Evolutionary conservation across 306 rosid genomes (phyloP), one percentile per base, ranked within the genome.

Genomic region (Amphicarpaea edgeworthii): DNA sequence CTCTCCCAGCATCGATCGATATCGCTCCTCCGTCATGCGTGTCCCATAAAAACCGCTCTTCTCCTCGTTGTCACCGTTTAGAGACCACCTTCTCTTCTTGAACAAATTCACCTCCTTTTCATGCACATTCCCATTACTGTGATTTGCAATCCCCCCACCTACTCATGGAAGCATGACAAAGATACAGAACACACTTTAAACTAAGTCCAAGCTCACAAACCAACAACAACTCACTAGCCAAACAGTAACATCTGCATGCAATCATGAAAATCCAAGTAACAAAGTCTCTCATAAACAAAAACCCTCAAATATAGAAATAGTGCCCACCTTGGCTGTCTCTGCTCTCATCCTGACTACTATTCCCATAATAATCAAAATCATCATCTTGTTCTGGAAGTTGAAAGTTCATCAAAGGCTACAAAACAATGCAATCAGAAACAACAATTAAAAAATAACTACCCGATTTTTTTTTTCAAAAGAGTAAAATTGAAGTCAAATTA

Each of bases 321-420:
- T 68, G 83, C 83, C 83, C 82, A 90, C 99, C 96, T 90, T 87
- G 96, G 83, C 87, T 92, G 78, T 85, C 92, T 87, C 96, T 90
- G 91, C 99, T 96, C 90, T 92, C 99, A 82, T 92, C 99, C 93
- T 92, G 98, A 87, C 98, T 96, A 84, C 98, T 96, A 85, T 92
- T 90, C 38, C 86, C 99, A 81, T 90, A 90, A 79, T 96, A 92
- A 86, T 93, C 93, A 79, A 90, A 92, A 72, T 82, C 97, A 88
- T 90, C 97, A 84, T 88, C 96, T 50, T 89, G 88, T 76, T 87
- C 87, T 71, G 99, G 97, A 82, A 96, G 94, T 85, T 86, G 98
- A 82, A 87, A 96, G 88, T 85, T 96, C 91, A 92, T 76, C 97
- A 96, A 89, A 76, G 99, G 61, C 99, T 95, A 84, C 90, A 89